phyloP scores from a whole-genome alignment of 805 yeast species.

The Hyphopichia homilentoma region DNA sequence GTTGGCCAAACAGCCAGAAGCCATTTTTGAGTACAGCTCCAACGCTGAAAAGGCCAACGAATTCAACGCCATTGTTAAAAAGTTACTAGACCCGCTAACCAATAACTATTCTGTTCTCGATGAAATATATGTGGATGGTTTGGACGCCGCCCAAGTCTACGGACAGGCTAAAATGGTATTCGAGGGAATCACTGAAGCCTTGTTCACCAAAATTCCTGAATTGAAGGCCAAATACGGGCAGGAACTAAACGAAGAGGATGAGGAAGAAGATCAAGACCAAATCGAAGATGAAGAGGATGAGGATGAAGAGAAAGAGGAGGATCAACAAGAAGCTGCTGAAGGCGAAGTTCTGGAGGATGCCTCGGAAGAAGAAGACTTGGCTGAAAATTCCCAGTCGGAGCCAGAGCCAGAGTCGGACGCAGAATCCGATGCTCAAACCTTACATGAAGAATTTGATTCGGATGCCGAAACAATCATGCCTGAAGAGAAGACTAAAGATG shows the following conservation, averaged over 20 bases:
- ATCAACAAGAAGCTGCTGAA: constrained; percentile 20
- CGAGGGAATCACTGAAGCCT: constrained; percentile 69
- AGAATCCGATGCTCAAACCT: constrained; percentile 16
- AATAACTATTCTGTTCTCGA: constrained; percentile 62
- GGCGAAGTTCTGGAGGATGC: constrained; percentile 46
- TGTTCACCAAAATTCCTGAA: constrained; percentile 53
- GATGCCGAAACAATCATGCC: constrained; percentile 10
- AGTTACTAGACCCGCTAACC: constrained; percentile 57
- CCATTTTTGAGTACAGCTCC: not conserved
- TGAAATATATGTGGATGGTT: constrained; percentile 77
- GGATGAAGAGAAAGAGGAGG: constrained; percentile 19
- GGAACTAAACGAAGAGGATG: constrained; percentile 17
- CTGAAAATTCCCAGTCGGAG: constrained; percentile 22
- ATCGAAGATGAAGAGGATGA: constrained; percentile 22
- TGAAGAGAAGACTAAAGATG: constrained; percentile 37
- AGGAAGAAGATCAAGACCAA: constrained; percentile 17
- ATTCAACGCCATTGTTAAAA: constrained; percentile 40
- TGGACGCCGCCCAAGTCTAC: constrained; percentile 90
- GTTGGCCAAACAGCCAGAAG: not conserved
- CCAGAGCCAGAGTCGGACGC: constrained; percentile 20
- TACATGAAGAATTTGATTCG: constrained; percentile 12
- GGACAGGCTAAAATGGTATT: constrained; percentile 85
- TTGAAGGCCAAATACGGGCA: constrained; percentile 35
- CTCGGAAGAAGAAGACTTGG: constrained; percentile 44
- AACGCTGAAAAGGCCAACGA: constrained; percentile 1